A percentile compares a stretch with the other conserved stretches of the same genome.
These are phyloP conservation scores for Penicillium sp. DNA, from an alignment of 2,329 filamentous ascomycete genomes.

Conservation along the genomic window DNA sequence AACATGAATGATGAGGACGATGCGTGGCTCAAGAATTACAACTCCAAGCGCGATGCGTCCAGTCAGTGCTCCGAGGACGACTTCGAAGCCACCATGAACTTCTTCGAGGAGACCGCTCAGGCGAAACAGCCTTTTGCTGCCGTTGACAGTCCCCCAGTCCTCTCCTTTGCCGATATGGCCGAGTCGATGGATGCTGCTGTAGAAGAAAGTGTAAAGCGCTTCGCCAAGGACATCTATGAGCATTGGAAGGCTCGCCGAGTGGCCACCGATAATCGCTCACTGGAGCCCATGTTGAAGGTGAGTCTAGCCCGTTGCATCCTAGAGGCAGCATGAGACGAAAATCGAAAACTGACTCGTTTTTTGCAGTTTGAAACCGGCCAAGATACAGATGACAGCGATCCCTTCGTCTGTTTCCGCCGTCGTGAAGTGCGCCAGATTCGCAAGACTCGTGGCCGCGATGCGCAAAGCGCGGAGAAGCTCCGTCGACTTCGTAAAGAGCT, in stretches of 20 bases:
- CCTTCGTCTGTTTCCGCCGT: constrained; percentile 96
- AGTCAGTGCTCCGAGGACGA: constrained; percentile 80
- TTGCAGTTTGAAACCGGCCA: constrained; percentile 80
- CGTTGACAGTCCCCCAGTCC: constrained; percentile 82
- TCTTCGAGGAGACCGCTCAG: constrained; percentile 85
- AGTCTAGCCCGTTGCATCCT: constrained; percentile 14
- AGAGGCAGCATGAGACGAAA: background rate
- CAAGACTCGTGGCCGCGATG: constrained; percentile 91
- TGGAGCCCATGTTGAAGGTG: constrained; percentile 77
- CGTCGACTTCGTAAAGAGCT: constrained; percentile 88
- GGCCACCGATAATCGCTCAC: constrained; percentile 66
- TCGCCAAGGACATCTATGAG: constrained; percentile 80
- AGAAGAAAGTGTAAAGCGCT: constrained; percentile 56
- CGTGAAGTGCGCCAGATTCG: constrained; percentile 91
- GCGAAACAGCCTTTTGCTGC: constrained; percentile 84
- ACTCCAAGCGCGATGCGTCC: constrained; percentile 68
- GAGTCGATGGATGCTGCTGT: constrained; percentile 64
- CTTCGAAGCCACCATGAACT: constrained; percentile 92
- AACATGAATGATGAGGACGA: constrained; percentile 93
- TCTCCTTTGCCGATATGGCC: constrained; percentile 73
- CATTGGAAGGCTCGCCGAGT: constrained; percentile 80
- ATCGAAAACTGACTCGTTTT: constrained; percentile 20
- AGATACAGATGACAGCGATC: constrained; percentile 93
- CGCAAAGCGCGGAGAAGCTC: constrained; percentile 90
- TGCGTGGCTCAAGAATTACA: constrained; percentile 79